Evolutionary conservation across 345 rosid species (phyloP).

Genomic region (Gossypium rotundifolium): DNA sequence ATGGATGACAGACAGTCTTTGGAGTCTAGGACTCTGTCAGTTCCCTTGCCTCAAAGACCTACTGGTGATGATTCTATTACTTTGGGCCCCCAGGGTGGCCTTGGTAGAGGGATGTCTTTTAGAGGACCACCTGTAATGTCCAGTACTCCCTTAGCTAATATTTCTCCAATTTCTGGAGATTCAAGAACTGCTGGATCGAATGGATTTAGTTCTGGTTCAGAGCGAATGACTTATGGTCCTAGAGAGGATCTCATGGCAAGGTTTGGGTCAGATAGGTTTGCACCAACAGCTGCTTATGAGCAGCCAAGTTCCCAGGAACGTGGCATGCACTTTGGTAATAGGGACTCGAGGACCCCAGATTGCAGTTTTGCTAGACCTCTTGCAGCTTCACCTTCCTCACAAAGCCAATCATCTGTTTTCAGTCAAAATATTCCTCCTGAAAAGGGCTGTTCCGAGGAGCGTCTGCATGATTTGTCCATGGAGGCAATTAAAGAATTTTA

Average conservation of each 20-base stretch:
- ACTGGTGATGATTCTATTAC: constrained; percentile 71
- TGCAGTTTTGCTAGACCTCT: constrained; percentile 46
- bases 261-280: constrained; percentile 9
- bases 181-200: constrained; percentile 54
- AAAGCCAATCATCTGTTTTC: constrained; percentile 31
- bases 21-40: constrained; percentile 63
- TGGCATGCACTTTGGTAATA: constrained; percentile 34
- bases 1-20: constrained; percentile 61
- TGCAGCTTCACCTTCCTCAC: constrained; percentile 39
- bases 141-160: constrained; percentile 37
- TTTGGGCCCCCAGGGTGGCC: constrained; percentile 97
- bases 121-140: constrained; percentile 50
- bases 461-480: constrained; percentile 48
- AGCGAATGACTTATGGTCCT: constrained; percentile 29
- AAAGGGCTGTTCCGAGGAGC: constrained; percentile 53
- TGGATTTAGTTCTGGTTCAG: constrained; percentile 43
- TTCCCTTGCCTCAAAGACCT: constrained; percentile 71
- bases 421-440: constrained; percentile 44
- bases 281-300: constrained; percentile 40
- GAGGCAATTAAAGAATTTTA: constrained; percentile 84
- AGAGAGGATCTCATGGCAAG: constrained; percentile 48
- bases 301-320: constrained; percentile 47
- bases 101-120: constrained; percentile 81
- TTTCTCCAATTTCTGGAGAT: constrained; percentile 43
- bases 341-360: constrained; percentile 43